Evolutionary conservation across 1,139 yeast genomes (phyloP).

Genomic region (Hemisphaericaspora xylofermentans): DNA sequence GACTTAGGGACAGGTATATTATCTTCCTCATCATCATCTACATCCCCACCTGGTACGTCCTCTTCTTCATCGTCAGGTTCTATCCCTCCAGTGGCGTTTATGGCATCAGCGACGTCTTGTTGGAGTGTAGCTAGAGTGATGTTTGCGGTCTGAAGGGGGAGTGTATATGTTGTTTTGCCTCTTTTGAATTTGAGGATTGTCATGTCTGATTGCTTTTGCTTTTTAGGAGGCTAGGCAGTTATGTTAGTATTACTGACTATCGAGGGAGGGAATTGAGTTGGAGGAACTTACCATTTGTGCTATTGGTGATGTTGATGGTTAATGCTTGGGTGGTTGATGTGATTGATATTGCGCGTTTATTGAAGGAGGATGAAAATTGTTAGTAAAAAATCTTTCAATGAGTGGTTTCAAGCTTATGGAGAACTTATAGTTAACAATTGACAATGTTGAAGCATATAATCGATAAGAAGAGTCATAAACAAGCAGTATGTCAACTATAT

Average conservation of each 20-base stretch:
- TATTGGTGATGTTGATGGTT: too few relatives aligned
- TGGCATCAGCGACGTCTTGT: constrained; percentile 31
- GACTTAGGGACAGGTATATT: constrained; percentile 29
- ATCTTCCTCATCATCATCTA: constrained; percentile 18
- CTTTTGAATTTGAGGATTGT: constrained; percentile 47
- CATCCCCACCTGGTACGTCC: constrained; percentile 23
- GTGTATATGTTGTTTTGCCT: constrained; percentile 41
- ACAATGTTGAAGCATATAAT: background rate
- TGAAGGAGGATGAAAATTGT: too few relatives aligned
- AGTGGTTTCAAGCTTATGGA: background rate
- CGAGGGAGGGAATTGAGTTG: too few relatives aligned
- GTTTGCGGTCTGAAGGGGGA: constrained; percentile 34
- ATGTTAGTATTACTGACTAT: constrained; percentile 22
- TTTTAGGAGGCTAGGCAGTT: constrained; percentile 33
- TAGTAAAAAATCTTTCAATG: background rate
- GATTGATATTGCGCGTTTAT: too few relatives aligned
- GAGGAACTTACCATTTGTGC: too few relatives aligned
- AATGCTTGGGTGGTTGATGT: too few relatives aligned
- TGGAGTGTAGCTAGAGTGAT: constrained; percentile 29
- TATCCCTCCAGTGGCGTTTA: constrained; percentile 49
- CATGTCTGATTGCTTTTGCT: constrained; percentile 17
- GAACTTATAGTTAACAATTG: background rate
- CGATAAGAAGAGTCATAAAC: constrained; percentile 3
- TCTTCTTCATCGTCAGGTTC: constrained; percentile 19
- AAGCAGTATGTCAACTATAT: constrained; percentile 17